Conservation (phyloP, 140 eudicot species). For the Flaveria floridana region DNA sequence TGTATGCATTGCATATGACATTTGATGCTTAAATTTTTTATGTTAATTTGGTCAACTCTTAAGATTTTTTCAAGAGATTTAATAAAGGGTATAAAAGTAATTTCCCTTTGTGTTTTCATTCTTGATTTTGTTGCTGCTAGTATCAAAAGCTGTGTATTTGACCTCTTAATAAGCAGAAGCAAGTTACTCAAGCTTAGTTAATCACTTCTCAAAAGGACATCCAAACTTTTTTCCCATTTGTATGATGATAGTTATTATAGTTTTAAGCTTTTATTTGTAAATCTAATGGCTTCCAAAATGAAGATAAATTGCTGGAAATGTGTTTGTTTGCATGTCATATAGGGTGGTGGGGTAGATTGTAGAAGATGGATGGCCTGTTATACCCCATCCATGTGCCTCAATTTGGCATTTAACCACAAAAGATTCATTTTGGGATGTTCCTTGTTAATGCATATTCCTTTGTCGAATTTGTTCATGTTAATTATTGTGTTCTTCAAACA, state of each 20-base stretch:
- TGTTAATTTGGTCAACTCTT: not conserved
- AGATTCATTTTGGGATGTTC: conserved; percentile 9
- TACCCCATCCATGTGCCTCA: conserved; percentile 18
- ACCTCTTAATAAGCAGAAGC: not conserved
- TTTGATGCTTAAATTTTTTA: conserved; percentile 1
- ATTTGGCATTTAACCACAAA: conserved; percentile 18
- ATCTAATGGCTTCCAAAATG: conserved; percentile 10
- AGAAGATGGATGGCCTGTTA: conserved; percentile 21
- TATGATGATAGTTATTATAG: too few species aligned
- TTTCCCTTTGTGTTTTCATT: not conserved
- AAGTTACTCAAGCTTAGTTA: not conserved
- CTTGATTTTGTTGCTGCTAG: not conserved
- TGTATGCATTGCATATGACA: not conserved
- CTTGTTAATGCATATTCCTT: not conserved
- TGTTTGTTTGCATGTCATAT: conserved; percentile 9
- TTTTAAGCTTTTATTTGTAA: conserved; percentile 6
- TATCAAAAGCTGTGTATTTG: not conserved
- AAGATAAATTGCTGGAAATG: not conserved
- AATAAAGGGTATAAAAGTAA: conserved; percentile 14
- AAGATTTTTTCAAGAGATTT: not conserved
- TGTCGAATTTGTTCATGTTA: not conserved
- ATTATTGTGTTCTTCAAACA: not conserved
- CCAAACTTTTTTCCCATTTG: too few species aligned
- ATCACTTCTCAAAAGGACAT: too few species aligned
- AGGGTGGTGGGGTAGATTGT: conserved; percentile 20